Percentiles rank a stretch among this genome's conserved stretches.
phyloP scores from a whole-genome alignment of 2,329 filamentous ascomycete species.

The Ophiostoma tasmaniense region DNA sequence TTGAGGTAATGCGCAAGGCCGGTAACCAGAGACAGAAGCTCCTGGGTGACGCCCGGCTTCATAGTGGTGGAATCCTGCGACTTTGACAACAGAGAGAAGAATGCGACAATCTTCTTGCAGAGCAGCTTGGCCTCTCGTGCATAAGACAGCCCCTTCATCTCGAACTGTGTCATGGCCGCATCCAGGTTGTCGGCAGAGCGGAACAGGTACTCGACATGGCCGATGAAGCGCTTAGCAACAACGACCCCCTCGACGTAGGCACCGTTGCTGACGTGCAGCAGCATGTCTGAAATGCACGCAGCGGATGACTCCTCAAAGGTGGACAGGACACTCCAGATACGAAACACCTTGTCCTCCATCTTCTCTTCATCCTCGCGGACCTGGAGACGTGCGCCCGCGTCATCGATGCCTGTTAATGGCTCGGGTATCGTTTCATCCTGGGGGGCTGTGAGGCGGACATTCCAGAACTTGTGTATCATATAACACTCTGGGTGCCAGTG shows the following conservation, averaged over 20 bases:
- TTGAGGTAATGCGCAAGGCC: constrained; percentile 96
- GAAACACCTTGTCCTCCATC: constrained; percentile 96
- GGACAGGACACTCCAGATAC: constrained; percentile 95
- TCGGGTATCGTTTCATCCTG: constrained; percentile 36
- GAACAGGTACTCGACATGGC: constrained; percentile 90
- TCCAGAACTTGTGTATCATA: constrained; percentile 99
- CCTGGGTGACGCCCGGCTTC: constrained; percentile 92
- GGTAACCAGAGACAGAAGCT: constrained; percentile 93
- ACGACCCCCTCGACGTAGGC: constrained; percentile 92
- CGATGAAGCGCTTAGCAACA: constrained; percentile 92
- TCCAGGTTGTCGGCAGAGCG: constrained; percentile 80
- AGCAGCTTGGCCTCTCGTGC: constrained; percentile 93
- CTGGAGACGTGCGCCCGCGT: constrained; percentile 57
- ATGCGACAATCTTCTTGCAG: constrained; percentile 99
- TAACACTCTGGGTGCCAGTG: constrained; percentile 99
- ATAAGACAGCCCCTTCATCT: constrained; percentile 80
- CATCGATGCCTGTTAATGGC: constrained; percentile 31
- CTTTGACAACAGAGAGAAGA: constrained; percentile 90
- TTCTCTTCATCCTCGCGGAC: constrained; percentile 82
- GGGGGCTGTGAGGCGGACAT: constrained; percentile 70
- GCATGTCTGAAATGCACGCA: constrained; percentile 97
- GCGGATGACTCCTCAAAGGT: constrained; percentile 96
- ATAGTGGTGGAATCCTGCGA: constrained; percentile 84
- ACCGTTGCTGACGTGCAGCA: constrained; percentile 95
- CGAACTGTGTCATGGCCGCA: constrained; percentile 55